Conservation (phyloP, 768 basidiomycete genomes). For the Pulveroboletus frians region DNA sequence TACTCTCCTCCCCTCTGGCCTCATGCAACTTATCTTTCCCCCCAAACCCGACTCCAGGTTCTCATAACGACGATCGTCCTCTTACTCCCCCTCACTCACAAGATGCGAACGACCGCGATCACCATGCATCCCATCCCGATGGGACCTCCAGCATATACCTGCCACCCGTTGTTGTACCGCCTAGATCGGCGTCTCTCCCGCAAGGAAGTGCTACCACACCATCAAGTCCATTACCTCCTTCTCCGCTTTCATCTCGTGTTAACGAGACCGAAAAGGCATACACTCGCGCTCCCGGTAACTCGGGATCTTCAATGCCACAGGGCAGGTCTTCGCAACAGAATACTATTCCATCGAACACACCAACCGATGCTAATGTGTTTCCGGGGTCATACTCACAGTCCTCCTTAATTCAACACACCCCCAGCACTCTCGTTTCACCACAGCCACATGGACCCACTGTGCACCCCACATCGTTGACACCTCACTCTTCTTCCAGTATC, state of each 20-base stretch:
- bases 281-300: slow-evolving; percentile 2
- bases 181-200: slow-evolving; percentile 19
- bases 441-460: slow-evolving; percentile 6
- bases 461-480: slow-evolving; percentile 14
- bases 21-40: not conserved
- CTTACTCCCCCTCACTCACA: slow-evolving; percentile 16
- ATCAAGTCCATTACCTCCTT: slow-evolving; percentile 6
- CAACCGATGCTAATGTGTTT: not conserved
- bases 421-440: slow-evolving; percentile 15
- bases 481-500: slow-evolving; percentile 19
- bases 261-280: slow-evolving; percentile 11
- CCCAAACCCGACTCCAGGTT: slow-evolving; percentile 1
- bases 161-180: slow-evolving; percentile 17
- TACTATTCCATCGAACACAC: not conserved
- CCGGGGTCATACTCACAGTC: slow-evolving; percentile 9
- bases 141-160: not conserved
- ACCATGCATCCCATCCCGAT: slow-evolving; percentile 1
- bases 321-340: slow-evolving; percentile 8
- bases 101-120: slow-evolving; percentile 8
- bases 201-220: slow-evolving; percentile 6
- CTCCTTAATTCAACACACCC: slow-evolving; percentile 14
- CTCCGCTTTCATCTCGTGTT: slow-evolving; percentile 18
- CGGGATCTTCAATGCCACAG: slow-evolving; percentile 2
- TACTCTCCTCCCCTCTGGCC: not conserved
- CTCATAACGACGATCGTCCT: slow-evolving; percentile 21